Evolutionary conservation across 495 filamentous ascomycete genomes (phyloP), one percentile per base, ranked within the genome.

Genomic region (Aspergillus affinis): DNA sequence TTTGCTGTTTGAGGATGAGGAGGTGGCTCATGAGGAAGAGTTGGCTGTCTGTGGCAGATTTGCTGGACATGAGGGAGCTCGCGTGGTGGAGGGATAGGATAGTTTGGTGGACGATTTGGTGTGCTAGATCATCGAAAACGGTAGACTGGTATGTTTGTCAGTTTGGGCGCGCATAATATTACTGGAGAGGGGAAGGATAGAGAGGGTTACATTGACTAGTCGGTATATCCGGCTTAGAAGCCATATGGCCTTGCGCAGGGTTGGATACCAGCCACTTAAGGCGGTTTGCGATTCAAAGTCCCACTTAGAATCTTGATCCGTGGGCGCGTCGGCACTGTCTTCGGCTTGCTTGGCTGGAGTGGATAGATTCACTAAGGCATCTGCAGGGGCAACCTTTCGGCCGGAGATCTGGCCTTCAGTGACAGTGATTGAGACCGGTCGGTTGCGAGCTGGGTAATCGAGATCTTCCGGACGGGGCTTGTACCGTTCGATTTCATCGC

Each of bases 11-110:
- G 12, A 97, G 84, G 60, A 95, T 86, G 45, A 96, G 87, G 3
- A 97, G 81, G 69, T 97, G 93, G 63, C 91, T 92, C 74, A 97
- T 87, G 61, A 95, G 84, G 73, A 97, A 97, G 30, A 97, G 82
- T 62, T 92, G 87, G 0, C 85, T 83, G 70, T 94, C 90, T 6
- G 78, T 77, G 17, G 81, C 79, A 6, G 81, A 84, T 65, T 82
- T 86, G 71, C 70, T 81, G 48, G 72, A 69, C 27, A 90, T 82
- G 15, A 77, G 73, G 47, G 66, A 69, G 54, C 78, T 75, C 48
- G 81, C 80, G 54, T 70, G 67, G 57, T 84, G 73, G 41, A 91
- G 85, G n/a, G 88, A 90, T 46, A 77, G 51, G 13, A 82, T 90
- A 20, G 88, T 91, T 66, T 86, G 82, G 67, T 91, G 88, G 46